Evolutionary conservation across 805 yeast species (phyloP).

Genomic region (Barnettozyma pratensis): DNA sequence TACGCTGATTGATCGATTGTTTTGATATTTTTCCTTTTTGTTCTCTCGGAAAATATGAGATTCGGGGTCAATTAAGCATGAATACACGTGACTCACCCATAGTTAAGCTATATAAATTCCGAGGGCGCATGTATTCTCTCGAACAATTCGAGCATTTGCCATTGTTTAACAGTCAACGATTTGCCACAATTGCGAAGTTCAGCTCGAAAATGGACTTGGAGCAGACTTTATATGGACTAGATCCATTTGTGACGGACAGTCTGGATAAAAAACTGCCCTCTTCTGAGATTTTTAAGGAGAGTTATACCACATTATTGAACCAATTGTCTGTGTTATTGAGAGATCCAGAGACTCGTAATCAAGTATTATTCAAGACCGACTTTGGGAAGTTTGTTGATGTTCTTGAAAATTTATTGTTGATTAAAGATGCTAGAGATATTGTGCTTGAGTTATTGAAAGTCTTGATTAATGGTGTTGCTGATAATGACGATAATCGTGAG

Average conservation of each 20-base stretch:
- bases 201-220: slow-evolving; percentile 19
- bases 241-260: slow-evolving; percentile 18
- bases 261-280: slow-evolving; percentile 5
- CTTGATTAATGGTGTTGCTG: slow-evolving; percentile 24
- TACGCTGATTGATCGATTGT: not conserved
- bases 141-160: too few species aligned
- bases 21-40: not conserved
- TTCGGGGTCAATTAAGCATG: not conserved
- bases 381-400: slow-evolving; percentile 13
- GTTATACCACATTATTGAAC: slow-evolving; percentile 19
- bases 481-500: slow-evolving; percentile 19
- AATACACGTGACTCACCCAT: not conserved
- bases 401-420: slow-evolving; percentile 6
- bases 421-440: slow-evolving; percentile 5
- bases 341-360: slow-evolving; percentile 13
- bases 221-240: slow-evolving; percentile 22
- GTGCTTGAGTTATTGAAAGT: slow-evolving; percentile 20
- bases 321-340: slow-evolving; percentile 21
- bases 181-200: too few species aligned
- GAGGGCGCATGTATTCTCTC: not conserved
- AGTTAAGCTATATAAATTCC: not conserved
- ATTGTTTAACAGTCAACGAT: too few species aligned
- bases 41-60: not conserved
- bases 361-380: slow-evolving; percentile 12
- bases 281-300: slow-evolving; percentile 18